Base-by-base conservation (phyloP, 805 yeast genomes). In the Candida wancherniae region DNA sequence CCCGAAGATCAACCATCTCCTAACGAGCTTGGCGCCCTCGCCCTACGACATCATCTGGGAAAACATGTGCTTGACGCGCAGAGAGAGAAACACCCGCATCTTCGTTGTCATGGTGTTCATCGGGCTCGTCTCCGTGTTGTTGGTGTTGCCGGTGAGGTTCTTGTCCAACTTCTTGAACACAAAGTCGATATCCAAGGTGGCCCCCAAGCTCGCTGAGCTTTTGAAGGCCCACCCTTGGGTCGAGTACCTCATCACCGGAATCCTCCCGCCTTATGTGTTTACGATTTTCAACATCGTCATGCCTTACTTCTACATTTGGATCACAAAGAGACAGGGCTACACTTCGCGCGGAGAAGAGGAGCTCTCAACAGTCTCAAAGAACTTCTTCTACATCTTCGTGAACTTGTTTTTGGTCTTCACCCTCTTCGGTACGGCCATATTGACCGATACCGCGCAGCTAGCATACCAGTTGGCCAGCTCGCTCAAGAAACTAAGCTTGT, bases 21-120 rank as follows among this genome's bases (percentile, higher is more conserved):
- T 88, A 20, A 83, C 95, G 3, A 67, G 73, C 23, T 61, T 87
- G 34, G 97, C 97, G 0, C 97, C 97, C 0, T 94, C 97, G 1
- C 97, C 97, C 4, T 90, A 83, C 48, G 98, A 90, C 53, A 82
- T 90, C 15, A 78, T 85, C 23, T 90, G 98, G 98, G 83, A 78
- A 35, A 86, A 88, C 50, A 74, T 86, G 20, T 88, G 94, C 45
- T 62, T 88, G 49, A 77, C 94, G 0, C 68, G 94, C 33, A 68
- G 65, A 33, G 88, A 84, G 45, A 65, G 96, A 36, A 59, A 82
- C 26, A 43, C 76, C 11, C 75, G 87, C 40, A 69, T 75, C 8
- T 78, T 80, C 43, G 38, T 70, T 6, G 80, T 85, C 16, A 81
- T 92, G 1, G 40, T 78, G 2, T 51, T 80, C 23, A 84, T 84